Evolutionary conservation across 148 eudicot species (phyloP).

Genomic region (Cornus kousa): DNA sequence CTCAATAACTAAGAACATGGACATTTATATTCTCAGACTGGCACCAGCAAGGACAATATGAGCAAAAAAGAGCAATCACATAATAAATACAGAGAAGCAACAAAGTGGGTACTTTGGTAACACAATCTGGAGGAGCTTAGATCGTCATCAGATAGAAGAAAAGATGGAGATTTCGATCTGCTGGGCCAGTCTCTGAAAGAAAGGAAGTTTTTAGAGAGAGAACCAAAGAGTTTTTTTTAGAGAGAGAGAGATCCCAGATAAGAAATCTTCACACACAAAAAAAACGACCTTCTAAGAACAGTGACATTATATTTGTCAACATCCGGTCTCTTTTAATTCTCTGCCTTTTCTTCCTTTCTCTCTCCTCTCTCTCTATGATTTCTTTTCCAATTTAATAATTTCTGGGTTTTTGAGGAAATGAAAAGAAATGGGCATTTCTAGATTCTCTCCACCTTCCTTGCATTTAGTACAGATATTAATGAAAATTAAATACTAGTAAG

Average conservation of each 20-base stretch:
- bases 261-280: constrained; percentile 83
- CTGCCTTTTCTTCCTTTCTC: constrained; percentile 35
- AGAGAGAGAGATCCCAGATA: constrained; percentile 93
- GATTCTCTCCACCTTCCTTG: constrained; percentile 49
- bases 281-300: constrained; percentile 93
- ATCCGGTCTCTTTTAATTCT: constrained; percentile 89
- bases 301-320: constrained; percentile 98
- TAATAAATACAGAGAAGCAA: constrained; percentile 16
- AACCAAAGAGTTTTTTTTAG: constrained; percentile 21
- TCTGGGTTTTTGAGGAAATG: constrained; percentile 34
- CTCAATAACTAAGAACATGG: constrained; percentile 21
- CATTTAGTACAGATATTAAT: constrained; percentile 28
- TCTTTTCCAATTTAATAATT: constrained; percentile 19
- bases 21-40: constrained; percentile 13
- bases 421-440: constrained; percentile 35
- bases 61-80: constrained; percentile 11
- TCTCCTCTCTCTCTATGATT: constrained; percentile 7
- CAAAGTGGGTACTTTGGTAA: constrained; percentile 32
- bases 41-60: constrained; percentile 8
- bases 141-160: constrained; percentile 36
- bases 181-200: constrained; percentile 56
- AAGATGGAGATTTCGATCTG: constrained; percentile 80
- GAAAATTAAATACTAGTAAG: not conserved
- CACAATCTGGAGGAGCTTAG: constrained; percentile 48
- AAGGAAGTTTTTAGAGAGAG: constrained; percentile 23